Evolutionary conservation across 768 basidiomycete genomes (phyloP).

Genomic region (Tulasnella sp.): DNA sequence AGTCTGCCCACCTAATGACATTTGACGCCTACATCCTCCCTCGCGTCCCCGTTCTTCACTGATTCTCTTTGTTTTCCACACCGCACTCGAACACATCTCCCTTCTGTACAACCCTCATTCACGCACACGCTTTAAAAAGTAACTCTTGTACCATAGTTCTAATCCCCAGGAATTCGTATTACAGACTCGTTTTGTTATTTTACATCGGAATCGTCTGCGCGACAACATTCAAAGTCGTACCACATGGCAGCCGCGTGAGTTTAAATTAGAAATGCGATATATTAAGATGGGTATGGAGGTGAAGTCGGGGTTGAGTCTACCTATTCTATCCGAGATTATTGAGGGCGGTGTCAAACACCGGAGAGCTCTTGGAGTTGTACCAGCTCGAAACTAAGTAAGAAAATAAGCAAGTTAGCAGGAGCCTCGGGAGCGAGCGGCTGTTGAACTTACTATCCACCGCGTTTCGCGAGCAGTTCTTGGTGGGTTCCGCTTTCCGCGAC

Average conservation of each 20-base stretch:
- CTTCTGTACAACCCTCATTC: not conserved
- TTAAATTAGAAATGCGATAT: no score
- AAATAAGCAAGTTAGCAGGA: not conserved
- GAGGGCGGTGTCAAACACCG: not conserved
- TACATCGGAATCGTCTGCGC: not conserved
- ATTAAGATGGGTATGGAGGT: not conserved
- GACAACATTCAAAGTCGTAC: not conserved
- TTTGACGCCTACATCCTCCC: not conserved
- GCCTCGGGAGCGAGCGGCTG: not conserved
- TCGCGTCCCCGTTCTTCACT: not conserved
- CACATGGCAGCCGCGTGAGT: no score
- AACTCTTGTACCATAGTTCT: not conserved
- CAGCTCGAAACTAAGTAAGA: not conserved
- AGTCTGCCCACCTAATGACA: not conserved
- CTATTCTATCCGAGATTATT: not conserved
- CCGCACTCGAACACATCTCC: not conserved
- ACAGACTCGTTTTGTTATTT: not conserved
- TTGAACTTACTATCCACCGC: slow-evolving; percentile 26
- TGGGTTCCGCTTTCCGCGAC: slow-evolving; percentile 83
- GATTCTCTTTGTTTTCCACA: not conserved
- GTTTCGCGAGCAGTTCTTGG: slow-evolving; percentile 48
- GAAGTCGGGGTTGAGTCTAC: not conserved
- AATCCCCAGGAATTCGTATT: not conserved
- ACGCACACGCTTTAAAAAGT: not conserved
- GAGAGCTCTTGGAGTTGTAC: not conserved